Conservation (phyloP, 345 rosid species). For the Bruguiera parviflora region DNA sequence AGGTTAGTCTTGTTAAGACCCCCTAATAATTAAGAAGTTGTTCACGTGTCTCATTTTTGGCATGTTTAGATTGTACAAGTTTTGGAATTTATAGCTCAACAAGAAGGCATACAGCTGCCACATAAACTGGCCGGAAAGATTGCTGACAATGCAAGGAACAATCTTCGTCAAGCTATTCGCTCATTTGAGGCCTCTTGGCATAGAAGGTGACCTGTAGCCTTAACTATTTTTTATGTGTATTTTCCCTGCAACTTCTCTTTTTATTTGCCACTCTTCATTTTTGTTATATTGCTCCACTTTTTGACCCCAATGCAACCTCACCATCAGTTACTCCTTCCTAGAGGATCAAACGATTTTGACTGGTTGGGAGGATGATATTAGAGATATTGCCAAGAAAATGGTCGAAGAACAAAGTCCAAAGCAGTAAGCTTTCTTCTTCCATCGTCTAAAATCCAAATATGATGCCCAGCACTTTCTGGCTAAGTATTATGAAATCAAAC, state of each 20-base stretch:
- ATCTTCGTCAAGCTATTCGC: constrained; percentile 65
- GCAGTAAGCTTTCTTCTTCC: constrained; percentile 33
- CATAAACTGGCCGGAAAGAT: constrained; percentile 36
- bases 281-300: not conserved
- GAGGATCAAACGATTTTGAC: constrained; percentile 40
- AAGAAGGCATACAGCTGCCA: constrained; percentile 43
- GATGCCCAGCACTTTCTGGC: too few relatives aligned
- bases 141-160: constrained; percentile 43
- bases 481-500: too few relatives aligned
- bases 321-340: constrained; percentile 30
- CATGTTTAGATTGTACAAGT: constrained; percentile 46
- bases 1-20: too few relatives aligned
- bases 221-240: not conserved
- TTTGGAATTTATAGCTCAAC: constrained; percentile 47
- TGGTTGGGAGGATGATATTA: constrained; percentile 63
- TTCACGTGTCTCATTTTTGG: not conserved
- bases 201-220: constrained; percentile 19
- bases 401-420: constrained; percentile 56
- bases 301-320: not conserved
- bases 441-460: not conserved
- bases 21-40: not conserved
- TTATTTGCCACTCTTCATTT: not conserved
- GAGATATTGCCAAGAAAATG: constrained; percentile 51
- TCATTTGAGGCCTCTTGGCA: constrained; percentile 54
- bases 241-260: not conserved